These are phyloP conservation scores for Pythium phragmiticola DNA, from an alignment of 352 stramenopile species.

Conservation along the genomic window DNA sequence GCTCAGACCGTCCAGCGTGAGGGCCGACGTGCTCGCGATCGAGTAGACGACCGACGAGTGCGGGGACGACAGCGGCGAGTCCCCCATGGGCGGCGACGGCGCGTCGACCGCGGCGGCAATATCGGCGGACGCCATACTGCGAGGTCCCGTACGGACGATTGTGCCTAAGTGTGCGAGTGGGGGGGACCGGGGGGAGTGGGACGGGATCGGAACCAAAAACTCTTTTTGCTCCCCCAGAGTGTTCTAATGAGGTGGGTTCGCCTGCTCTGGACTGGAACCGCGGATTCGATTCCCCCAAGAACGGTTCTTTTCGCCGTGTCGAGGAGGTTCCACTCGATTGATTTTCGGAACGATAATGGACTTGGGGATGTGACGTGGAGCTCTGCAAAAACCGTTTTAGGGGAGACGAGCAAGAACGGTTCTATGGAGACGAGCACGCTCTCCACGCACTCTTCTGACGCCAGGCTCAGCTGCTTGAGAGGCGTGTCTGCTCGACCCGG, in stretches of 20 bases:
- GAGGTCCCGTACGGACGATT: background rate
- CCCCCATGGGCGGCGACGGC: background rate
- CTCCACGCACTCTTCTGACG: slow-evolving; percentile 5
- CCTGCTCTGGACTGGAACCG: background rate
- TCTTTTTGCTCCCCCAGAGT: too few species aligned
- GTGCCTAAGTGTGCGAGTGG: background rate
- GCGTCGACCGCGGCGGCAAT: background rate
- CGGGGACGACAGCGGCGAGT: slow-evolving; percentile 14
- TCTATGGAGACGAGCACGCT: background rate
- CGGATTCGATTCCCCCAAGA: background rate
- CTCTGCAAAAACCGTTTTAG: too few species aligned
- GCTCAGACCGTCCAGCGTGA: slow-evolving; percentile 13
- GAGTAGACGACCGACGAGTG: slow-evolving; percentile 16
- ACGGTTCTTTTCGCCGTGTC: slow-evolving; percentile 2
- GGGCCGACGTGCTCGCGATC: slow-evolving; percentile 15
- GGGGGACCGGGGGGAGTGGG: too few species aligned
- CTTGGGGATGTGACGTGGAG: too few species aligned
- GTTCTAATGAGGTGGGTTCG: slow-evolving; percentile 12
- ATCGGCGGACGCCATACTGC: slow-evolving; percentile 12
- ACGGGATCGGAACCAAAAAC: background rate
- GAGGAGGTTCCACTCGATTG: background rate
- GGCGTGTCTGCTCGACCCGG: background rate
- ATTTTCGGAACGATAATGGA: too few species aligned
- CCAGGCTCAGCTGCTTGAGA: slow-evolving; percentile 9
- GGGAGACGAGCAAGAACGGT: too few species aligned